Base-by-base conservation (phyloP, 768 basidiomycete species). In the Pulveroboletus ravenelii region DNA sequence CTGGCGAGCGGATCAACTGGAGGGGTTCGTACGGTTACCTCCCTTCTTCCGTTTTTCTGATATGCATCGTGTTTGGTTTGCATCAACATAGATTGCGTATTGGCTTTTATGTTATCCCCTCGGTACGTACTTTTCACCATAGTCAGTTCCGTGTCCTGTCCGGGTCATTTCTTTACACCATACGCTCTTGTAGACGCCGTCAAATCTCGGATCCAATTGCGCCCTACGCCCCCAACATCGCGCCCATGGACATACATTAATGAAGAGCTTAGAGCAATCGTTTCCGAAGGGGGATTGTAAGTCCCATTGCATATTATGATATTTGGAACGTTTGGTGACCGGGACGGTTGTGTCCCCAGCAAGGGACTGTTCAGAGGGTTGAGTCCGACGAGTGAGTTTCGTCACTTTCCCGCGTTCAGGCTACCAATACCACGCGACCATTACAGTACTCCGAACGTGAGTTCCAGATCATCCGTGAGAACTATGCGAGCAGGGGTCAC, bases 51-150 rank as follows among this genome's bases (percentile, higher is more conserved):
- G 20, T 41, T 17, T 47, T 1, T 15, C 23, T 50, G 14, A 53
- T 15, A 14, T 13, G 0, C 12, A 0, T 35, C 18, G 20, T 10
- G 6, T 29, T 18, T 36, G 1, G 17, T 27, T 38, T 29, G 20
- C 30, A 12, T 48, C 32, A 15, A n/a, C 4, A 32, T 23, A 63
- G 62, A 54, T 63, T 31, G 59, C 62, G 8, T 63, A 99, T 62
- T 99, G 96, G 96, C 75, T 96, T 2, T 80, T 90, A 1, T 93
- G 87, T 62, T 97, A 95, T 66, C 95, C 93, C 0, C 73, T 95
- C 6, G 88, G 87, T 87, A 44, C 8, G 65, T 49, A 15, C 13
- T 14, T 13, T 41, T 13, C 29, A 17, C 7, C 17, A 20, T 10
- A 18, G 20, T 20, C 12, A 12, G 15, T 7, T 13, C 14, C n/a